A percentile compares a stretch with the other conserved stretches of the same genome.
Evolutionary conservation across 2,329 filamentous ascomycete species (phyloP).

Genomic region (Ceratocystis harringtonii): DNA sequence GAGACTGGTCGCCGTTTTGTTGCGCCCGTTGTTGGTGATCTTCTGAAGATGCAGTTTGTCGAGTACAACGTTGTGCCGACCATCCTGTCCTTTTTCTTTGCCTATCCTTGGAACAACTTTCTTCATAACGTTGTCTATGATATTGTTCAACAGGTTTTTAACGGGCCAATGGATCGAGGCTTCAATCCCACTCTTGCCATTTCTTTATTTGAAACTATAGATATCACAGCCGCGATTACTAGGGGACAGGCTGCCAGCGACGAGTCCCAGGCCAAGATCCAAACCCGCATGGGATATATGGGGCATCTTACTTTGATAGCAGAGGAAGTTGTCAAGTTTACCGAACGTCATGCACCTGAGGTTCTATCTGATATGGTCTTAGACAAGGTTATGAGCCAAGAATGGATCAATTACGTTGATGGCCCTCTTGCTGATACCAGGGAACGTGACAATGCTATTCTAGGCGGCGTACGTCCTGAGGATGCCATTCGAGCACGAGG

Average conservation of each 20-base stretch:
- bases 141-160: slow-evolving; percentile 97
- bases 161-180: slow-evolving; percentile 91
- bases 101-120: slow-evolving; percentile 99
- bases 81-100: slow-evolving; percentile 96
- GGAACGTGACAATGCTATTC: slow-evolving; percentile 94
- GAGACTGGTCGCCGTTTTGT: neutral
- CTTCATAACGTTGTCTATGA: slow-evolving; percentile 98
- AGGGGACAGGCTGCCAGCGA: slow-evolving; percentile 80
- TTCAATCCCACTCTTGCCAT: slow-evolving; percentile 83
- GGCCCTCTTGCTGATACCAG: slow-evolving; percentile 82
- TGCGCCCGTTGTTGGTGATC: slow-evolving; percentile 68
- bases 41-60: slow-evolving; percentile 91
- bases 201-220: slow-evolving; percentile 80
- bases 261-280: slow-evolving; percentile 64
- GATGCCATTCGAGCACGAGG: slow-evolving; percentile 66
- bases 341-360: slow-evolving; percentile 81
- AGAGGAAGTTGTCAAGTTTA: slow-evolving; percentile 97
- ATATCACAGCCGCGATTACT: slow-evolving; percentile 82
- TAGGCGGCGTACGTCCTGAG: slow-evolving; percentile 86
- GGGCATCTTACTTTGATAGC: slow-evolving; percentile 92
- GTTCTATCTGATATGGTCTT: slow-evolving; percentile 69
- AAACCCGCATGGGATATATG: slow-evolving; percentile 95
- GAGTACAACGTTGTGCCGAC: slow-evolving; percentile 88
- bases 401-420: slow-evolving; percentile 93
- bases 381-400: slow-evolving; percentile 73